Conservation (phyloP, 2,329 filamentous ascomycete species). For the Colletotrichum tabaci region DNA sequence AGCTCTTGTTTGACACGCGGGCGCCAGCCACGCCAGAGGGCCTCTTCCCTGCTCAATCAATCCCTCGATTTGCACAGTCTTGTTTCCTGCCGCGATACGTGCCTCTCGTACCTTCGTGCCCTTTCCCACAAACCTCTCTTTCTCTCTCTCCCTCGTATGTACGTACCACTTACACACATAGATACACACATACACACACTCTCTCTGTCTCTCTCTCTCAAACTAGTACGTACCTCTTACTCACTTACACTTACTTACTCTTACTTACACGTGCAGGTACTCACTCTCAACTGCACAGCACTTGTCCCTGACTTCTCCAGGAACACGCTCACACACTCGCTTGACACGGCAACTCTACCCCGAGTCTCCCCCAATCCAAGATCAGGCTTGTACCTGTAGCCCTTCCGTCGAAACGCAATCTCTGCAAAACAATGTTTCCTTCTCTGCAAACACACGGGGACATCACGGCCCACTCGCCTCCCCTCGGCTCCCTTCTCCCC, state of each 20-base stretch:
- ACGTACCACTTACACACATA: no score
- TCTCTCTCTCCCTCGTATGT: background rate
- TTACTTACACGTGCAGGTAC: no score
- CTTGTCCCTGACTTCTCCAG: background rate
- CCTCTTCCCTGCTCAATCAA: slow-evolving; percentile 27
- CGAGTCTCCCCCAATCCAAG: background rate
- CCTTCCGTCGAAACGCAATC: slow-evolving; percentile 35
- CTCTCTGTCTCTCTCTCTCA: no score
- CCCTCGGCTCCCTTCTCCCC: background rate
- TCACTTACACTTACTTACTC: no score
- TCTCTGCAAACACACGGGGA: slow-evolving; percentile 38
- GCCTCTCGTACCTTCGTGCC: background rate
- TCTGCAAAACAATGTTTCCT: slow-evolving; percentile 40
- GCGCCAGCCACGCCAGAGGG: slow-evolving; percentile 23
- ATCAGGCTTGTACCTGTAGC: no score
- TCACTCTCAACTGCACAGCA: no score
- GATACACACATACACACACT: no score
- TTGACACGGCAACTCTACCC: background rate
- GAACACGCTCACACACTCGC: background rate
- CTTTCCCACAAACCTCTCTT: background rate
- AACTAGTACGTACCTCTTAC: no score
- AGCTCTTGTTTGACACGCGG: slow-evolving; percentile 32
- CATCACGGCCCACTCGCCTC: slow-evolving; percentile 3
- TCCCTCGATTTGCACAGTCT: background rate
- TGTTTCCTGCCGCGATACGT: slow-evolving; percentile 3